Evolutionary conservation across 2,329 filamentous ascomycete genomes (phyloP).

Genomic region (Aureobasidium sp.): DNA sequence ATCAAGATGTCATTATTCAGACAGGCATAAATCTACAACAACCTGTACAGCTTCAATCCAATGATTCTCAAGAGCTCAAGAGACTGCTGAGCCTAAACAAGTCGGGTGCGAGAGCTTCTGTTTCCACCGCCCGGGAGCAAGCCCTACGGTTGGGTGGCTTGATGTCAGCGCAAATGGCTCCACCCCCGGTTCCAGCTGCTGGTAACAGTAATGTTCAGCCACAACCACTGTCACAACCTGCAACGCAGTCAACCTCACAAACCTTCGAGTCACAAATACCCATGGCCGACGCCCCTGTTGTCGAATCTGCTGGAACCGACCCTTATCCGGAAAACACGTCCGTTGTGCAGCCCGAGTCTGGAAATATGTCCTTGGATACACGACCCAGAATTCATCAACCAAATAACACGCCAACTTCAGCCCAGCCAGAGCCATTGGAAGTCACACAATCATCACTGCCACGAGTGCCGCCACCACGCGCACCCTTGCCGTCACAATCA

Average conservation of each 20-base stretch:
- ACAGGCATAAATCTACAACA: slow-evolving; percentile 20
- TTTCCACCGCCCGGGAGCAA: neutral
- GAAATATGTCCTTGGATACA: neutral
- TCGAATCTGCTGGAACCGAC: neutral
- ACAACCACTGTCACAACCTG: neutral
- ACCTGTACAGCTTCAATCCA: slow-evolving; percentile 14
- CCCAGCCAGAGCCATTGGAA: neutral
- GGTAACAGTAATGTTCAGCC: neutral
- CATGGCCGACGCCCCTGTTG: neutral
- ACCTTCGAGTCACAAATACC: neutral
- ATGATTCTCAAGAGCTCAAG: neutral
- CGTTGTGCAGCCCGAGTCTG: neutral
- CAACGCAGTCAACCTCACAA: neutral
- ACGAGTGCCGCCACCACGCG: neutral
- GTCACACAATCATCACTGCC: slow-evolving; percentile 4
- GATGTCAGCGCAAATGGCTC: neutral
- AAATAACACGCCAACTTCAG: neutral
- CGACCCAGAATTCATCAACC: neutral
- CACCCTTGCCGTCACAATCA: neutral
- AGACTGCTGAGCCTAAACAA: neutral
- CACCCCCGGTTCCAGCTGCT: neutral
- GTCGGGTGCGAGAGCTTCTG: neutral
- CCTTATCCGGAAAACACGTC: no score
- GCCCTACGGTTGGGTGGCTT: neutral
- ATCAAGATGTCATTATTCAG: slow-evolving; percentile 20